phyloP scores from a whole-genome alignment of 2,329 filamentous ascomycete species.

The Fusarium transvaalense region DNA sequence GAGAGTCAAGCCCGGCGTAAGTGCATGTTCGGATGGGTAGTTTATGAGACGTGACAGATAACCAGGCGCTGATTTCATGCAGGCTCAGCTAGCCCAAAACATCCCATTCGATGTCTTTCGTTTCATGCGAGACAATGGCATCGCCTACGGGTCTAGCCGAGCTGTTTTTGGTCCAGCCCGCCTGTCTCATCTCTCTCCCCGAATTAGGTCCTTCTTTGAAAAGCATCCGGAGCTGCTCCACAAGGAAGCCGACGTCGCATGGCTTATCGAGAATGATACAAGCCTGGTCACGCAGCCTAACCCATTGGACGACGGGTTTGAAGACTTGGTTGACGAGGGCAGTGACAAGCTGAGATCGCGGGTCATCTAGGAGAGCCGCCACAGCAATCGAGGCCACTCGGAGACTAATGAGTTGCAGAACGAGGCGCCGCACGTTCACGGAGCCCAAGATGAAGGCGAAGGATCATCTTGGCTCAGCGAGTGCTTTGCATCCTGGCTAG shows the following conservation, averaged over 20 bases:
- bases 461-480: slow-evolving; percentile 46
- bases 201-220: slow-evolving; percentile 61
- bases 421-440: slow-evolving; percentile 17
- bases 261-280: slow-evolving; percentile 55
- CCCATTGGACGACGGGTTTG: slow-evolving; percentile 4
- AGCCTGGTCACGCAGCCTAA: not conserved
- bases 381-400: slow-evolving; percentile 26
- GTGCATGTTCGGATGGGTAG: slow-evolving; percentile 40
- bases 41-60: not conserved
- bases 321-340: slow-evolving; percentile 25
- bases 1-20: slow-evolving; percentile 71
- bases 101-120: slow-evolving; percentile 89
- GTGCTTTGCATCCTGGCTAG: slow-evolving; percentile 51
- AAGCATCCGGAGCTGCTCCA: slow-evolving; percentile 59
- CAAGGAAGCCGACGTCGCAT: slow-evolving; percentile 62
- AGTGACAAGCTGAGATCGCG: slow-evolving; percentile 30
- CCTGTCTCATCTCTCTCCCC: slow-evolving; percentile 59
- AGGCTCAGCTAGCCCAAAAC: slow-evolving; percentile 67
- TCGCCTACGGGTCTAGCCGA: slow-evolving; percentile 78
- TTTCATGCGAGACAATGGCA: slow-evolving; percentile 86
- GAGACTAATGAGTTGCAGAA: slow-evolving; percentile 36
- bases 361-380: slow-evolving; percentile 43
- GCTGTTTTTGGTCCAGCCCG: slow-evolving; percentile 60
- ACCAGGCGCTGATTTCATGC: slow-evolving; percentile 22
- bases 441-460: slow-evolving; percentile 28